Conservation (phyloP, 2,329 filamentous ascomycete species). For the Claviceps arundinis region DNA sequence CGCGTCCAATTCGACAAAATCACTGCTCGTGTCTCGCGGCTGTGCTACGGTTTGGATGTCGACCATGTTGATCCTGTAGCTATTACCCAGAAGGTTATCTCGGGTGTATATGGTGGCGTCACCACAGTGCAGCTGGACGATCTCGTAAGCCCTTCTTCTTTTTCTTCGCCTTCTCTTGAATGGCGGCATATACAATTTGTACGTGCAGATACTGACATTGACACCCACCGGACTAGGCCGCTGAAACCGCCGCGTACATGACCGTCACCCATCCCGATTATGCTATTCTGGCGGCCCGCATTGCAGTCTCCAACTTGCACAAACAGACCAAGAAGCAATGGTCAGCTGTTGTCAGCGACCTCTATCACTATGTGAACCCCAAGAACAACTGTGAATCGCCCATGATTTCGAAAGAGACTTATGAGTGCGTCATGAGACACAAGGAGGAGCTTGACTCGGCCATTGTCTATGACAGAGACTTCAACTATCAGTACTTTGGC, state of each 20-base stretch:
- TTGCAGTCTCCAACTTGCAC: conserved; percentile 98
- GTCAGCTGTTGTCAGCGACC: conserved; percentile 84
- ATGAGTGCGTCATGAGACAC: conserved; percentile 89
- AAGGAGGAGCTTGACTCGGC: conserved; percentile 96
- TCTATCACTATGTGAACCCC: conserved; percentile 93
- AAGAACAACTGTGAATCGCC: conserved; percentile 73
- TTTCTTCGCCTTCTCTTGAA: background rate
- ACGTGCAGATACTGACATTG: background rate
- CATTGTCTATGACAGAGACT: conserved; percentile 97
- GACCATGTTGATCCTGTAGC: conserved; percentile 93
- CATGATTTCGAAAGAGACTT: conserved; percentile 88
- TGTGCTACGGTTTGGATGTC: conserved; percentile 93
- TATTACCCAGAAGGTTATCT: conserved; percentile 99
- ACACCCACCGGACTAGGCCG: conserved; percentile 47
- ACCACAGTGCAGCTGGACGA: conserved; percentile 95
- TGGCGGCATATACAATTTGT: too few relatives aligned
- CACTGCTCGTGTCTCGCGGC: conserved; percentile 89
- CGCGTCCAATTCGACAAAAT: conserved; percentile 99
- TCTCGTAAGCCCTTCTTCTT: conserved; percentile 44
- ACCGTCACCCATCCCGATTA: conserved; percentile 98
- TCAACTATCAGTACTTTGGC: conserved; percentile 99
- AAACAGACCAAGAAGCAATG: conserved; percentile 99
- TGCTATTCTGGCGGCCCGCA: conserved; percentile 93
- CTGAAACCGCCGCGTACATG: conserved; percentile 99
- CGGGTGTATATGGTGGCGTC: conserved; percentile 96